phyloP scores from a whole-genome alignment of 1,139 yeast genomes.

The Blastobotrys proliferans region DNA sequence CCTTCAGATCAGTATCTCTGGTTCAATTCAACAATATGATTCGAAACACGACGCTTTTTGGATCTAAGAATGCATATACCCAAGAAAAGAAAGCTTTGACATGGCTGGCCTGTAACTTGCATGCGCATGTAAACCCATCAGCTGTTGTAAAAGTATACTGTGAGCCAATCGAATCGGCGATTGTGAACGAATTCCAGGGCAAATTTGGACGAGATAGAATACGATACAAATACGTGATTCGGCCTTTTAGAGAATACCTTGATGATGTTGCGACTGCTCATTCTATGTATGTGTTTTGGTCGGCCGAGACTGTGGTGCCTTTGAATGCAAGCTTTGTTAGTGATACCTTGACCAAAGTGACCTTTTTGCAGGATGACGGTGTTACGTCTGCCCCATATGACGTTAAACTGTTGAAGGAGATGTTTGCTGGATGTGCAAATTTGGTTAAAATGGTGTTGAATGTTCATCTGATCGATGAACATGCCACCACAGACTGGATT shows the following conservation, averaged over 20 bases:
- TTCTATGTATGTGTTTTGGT: slow-evolving; percentile 10
- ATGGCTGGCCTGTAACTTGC: slow-evolving; percentile 2
- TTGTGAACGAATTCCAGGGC: background rate
- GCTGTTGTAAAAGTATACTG: slow-evolving; percentile 5
- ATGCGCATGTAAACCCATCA: background rate
- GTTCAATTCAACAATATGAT: slow-evolving; percentile 3
- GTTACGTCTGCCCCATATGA: slow-evolving; percentile 9
- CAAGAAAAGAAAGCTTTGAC: slow-evolving; percentile 4
- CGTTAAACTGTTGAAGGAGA: slow-evolving; percentile 7
- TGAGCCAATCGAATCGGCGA: slow-evolving; percentile 12
- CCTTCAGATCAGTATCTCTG: slow-evolving; percentile 4
- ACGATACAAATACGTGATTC: slow-evolving; percentile 4
- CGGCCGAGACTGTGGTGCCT: slow-evolving; percentile 9
- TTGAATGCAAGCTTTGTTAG: slow-evolving; percentile 8
- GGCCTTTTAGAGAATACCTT: slow-evolving; percentile 8
- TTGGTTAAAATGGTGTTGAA: slow-evolving; percentile 8
- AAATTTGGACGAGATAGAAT: background rate
- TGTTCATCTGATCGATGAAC: slow-evolving; percentile 9
- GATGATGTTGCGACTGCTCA: slow-evolving; percentile 9
- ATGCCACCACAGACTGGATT: slow-evolving; percentile 9
- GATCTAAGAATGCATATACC: background rate
- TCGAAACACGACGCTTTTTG: background rate
- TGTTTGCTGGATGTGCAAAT: slow-evolving; percentile 10
- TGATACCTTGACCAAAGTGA: slow-evolving; percentile 6
- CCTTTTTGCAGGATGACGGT: slow-evolving; percentile 10